Evolutionary conservation across 176 grass and related monocot genomes (phyloP), one percentile per base, ranked within the genome.

Genomic region (Hyparrhenia diplandra): DNA sequence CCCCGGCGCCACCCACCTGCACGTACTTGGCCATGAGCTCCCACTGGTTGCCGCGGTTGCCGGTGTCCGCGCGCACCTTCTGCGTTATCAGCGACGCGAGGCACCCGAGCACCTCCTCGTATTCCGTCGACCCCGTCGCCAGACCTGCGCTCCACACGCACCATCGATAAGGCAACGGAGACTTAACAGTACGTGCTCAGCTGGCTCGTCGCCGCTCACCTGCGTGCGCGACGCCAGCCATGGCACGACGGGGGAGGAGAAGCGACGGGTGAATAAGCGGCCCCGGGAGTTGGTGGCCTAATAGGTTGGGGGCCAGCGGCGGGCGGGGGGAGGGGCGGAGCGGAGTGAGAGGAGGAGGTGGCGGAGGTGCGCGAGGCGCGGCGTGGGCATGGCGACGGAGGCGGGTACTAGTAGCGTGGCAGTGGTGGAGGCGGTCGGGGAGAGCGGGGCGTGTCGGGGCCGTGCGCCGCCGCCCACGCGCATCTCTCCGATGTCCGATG

Each of bases 51-150:
- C 88, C 90, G 41, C 86, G 84, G 83, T 92, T 95, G 65, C 90
- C 78, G 18, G 85, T 84, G 82, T 88, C 72, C 18, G 90, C 86
- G 14, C 96, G 88, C 61, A 57, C 89, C 85, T 86, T 91, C 62
- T 87, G 85, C 67, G 79, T 88, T 78, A 98, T 98, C 45, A 98
- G 92, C 49, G 96, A 98, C 42, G 90, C 83, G 72, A 95, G 82
- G 89, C 86, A 86, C 63, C 75, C 86, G 10, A 95, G 84, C 69
- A 94, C 90, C 76, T 93, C 90, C 71, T 95, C 96, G 78, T 98
- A 98, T 35, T 83, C 83, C 78, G 78, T 64, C 60, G 84, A 85
- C 51, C 68, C 78, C 12, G 83, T 21, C 34, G 68, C 63, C 16
- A 62, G 69, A 34, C 83, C 83, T 82, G 79, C 68, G 34, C 45